Base-by-base conservation (phyloP, 768 basidiomycete species). In the Boletellus emodensis region DNA sequence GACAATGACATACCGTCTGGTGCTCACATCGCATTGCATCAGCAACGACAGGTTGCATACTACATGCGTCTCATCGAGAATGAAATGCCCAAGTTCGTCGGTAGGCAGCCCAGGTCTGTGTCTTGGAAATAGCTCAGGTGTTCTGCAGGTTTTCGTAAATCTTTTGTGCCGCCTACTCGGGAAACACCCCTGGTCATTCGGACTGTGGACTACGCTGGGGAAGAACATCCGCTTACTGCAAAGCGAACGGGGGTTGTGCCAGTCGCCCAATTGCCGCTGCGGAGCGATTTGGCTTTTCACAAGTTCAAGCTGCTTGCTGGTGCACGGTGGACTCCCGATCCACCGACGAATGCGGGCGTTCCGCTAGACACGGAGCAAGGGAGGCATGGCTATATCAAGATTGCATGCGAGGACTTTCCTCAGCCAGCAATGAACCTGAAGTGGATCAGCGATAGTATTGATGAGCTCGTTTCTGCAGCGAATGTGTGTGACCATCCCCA, bases 251-350 rank as follows among this genome's bases (percentile, higher is more conserved):
- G 93, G 47, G 83, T 90, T 15, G 86, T 82, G 12, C 80, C 91
- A 13, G 82, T 97, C 34, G 76, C 87, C 52, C 68, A 77, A 12
- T 76, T 97, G 38, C 85, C 90, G 0, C 71, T 97, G 57, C 73
- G 71, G 36, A 65, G 74, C 45, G 74, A 80, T n/a, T 68, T 71
- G 18, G 87, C 91, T 6, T 66, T 84, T 10, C 90, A 95, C 70
- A 91, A 88, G 67, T 73, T 94, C 62, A 90, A 92, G 63, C 75
- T 98, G 3, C 76, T 99, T 34, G 90, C 95, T 15, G 95, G 94
- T 12, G 74, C 87, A 22, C 76, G 95, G 49, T 98, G 92, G 93
- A 80, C 85, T 7, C 82, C 81, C 14, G 75, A 80, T 32, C 82
- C 87, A 20, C 89, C 88, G 3, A 70, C 77, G 14, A 84, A 90